A percentile compares a stretch with the other conserved stretches of the same genome.
Conservation (phyloP, 257 asterid species). For the Solanum lycopersicoides region DNA sequence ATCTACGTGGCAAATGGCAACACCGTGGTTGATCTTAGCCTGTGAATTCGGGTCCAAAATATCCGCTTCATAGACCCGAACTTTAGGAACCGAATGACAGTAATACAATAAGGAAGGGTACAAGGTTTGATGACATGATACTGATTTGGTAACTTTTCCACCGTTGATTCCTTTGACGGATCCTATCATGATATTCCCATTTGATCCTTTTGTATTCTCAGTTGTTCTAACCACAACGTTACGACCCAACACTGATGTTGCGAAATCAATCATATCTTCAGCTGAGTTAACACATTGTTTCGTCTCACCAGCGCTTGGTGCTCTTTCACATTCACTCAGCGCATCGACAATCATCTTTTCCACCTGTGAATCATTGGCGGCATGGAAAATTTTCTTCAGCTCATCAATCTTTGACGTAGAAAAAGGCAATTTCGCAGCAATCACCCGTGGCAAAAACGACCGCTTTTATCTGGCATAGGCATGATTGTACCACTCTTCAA, state of each 20-base stretch:
- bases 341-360: neutral
- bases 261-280: neutral
- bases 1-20: neutral
- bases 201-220: neutral
- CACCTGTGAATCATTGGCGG: neutral
- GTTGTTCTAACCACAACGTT: neutral
- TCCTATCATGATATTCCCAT: neutral
- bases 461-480: too few relatives aligned
- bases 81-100: neutral
- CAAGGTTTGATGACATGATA: neutral
- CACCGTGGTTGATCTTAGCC: neutral
- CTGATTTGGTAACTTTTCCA: neutral
- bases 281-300: neutral
- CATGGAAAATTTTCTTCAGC: neutral
- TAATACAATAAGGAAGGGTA: neutral
- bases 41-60: neutral
- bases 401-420: neutral
- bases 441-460: accelerated
- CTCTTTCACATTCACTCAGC: neutral
- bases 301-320: neutral
- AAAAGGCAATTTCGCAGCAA: too few relatives aligned
- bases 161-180: neutral
- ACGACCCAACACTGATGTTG: neutral
- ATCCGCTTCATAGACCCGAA: neutral
- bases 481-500: too few relatives aligned